These are phyloP conservation scores for Alternaria sp. DNA, from an alignment of 2,329 filamentous ascomycete species.

Conservation along the genomic window DNA sequence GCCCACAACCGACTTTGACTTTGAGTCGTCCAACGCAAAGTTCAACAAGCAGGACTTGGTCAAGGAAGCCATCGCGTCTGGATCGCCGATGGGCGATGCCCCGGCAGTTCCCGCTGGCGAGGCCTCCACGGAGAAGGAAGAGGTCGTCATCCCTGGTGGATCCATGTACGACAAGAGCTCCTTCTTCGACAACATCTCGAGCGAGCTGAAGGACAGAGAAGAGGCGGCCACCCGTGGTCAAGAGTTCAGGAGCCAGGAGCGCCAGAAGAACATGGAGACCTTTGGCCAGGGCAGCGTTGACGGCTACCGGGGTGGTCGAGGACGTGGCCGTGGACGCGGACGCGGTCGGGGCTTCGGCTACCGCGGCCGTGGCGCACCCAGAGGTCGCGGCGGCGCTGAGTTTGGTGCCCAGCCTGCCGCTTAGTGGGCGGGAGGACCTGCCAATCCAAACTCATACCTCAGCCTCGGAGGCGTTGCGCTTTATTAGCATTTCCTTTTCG, in stretches of 20 bases:
- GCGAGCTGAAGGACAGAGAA: constrained; percentile 86
- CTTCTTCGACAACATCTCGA: constrained; percentile 99
- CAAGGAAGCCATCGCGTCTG: constrained; percentile 83
- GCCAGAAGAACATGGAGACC: constrained; percentile 95
- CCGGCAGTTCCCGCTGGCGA: constrained; percentile 35
- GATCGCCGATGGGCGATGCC: constrained; percentile 69
- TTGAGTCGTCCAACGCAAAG: constrained; percentile 82
- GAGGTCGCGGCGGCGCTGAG: constrained; percentile 35
- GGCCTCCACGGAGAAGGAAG: constrained; percentile 51
- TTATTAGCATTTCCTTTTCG: neutral
- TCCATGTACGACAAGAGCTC: constrained; percentile 81
- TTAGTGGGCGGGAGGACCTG: constrained; percentile 13
- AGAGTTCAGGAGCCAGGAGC: constrained; percentile 90
- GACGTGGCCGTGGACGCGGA: constrained; percentile 72
- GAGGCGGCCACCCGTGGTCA: constrained; percentile 72
- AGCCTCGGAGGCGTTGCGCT: neutral
- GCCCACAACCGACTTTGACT: constrained; percentile 90
- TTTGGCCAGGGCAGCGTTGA: constrained; percentile 98
- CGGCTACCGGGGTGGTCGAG: constrained; percentile 75
- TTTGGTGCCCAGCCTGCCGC: constrained; percentile 31
- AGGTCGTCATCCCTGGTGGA: constrained; percentile 53
- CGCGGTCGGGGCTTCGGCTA: constrained; percentile 57
- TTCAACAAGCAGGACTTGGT: constrained; percentile 88
- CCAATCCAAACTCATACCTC: neutral
- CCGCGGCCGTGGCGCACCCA: constrained; percentile 53